phyloP scores from a whole-genome alignment of 495 filamentous ascomycete species.

The Penicillium soppii region DNA sequence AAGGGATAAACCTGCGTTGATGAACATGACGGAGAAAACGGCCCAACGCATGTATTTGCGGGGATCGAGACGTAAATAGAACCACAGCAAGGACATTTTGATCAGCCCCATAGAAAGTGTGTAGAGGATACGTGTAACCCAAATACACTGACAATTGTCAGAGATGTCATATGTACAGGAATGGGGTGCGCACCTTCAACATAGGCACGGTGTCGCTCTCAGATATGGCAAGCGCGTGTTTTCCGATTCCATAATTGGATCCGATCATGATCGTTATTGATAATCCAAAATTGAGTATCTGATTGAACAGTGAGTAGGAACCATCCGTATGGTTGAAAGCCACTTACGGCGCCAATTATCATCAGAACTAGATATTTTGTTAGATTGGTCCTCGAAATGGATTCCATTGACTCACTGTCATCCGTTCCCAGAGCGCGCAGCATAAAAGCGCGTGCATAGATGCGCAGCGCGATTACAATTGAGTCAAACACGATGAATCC shows the following conservation, averaged over 20 bases:
- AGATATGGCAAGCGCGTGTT: slow-evolving; percentile 3
- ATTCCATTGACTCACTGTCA: neutral
- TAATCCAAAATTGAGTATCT: slow-evolving; percentile 11
- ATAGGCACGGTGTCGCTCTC: slow-evolving; percentile 1
- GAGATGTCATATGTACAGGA: neutral
- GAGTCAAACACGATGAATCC: slow-evolving; percentile 9
- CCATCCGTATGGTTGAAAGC: neutral
- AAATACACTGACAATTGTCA: slow-evolving; percentile 1
- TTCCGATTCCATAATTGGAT: slow-evolving; percentile 6
- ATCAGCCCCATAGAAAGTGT: slow-evolving; percentile 4
- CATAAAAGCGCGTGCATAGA: slow-evolving; percentile 6
- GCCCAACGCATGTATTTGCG: slow-evolving; percentile 12
- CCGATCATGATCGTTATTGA: slow-evolving; percentile 9
- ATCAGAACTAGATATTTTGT: neutral
- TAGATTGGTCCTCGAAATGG: neutral
- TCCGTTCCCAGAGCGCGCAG: neutral
- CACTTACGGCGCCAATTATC: neutral
- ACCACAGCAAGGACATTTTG: slow-evolving; percentile 18
- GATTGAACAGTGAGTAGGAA: neutral
- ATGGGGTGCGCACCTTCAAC: slow-evolving; percentile 5
- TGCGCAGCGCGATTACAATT: slow-evolving; percentile 8
- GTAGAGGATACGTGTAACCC: slow-evolving; percentile 9
- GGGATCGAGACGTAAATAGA: slow-evolving; percentile 17
- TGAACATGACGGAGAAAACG: neutral
- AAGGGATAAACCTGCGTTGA: neutral